A percentile compares a stretch with the other conserved stretches of the same genome.
These are phyloP conservation scores for Wallacemonas sp. DNA, from an alignment of 208 protist genomes.

Conservation along the genomic window DNA sequence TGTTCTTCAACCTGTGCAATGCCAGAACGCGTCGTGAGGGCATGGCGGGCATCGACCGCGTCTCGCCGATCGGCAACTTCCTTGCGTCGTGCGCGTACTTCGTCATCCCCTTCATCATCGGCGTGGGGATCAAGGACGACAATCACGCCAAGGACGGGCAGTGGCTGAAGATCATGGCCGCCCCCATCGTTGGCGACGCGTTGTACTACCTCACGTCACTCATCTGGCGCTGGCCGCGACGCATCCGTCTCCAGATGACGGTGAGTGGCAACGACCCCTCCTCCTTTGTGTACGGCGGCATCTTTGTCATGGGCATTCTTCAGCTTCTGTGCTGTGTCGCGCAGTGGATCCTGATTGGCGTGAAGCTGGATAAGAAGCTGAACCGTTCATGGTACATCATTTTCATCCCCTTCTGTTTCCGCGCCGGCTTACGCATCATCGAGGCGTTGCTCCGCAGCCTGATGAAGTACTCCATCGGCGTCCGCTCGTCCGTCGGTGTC, in stretches of 20 bases:
- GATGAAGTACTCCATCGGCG: constrained; percentile 68
- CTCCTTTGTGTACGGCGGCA: constrained; percentile 60
- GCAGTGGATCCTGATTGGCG: constrained; percentile 77
- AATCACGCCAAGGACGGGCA: constrained; percentile 21
- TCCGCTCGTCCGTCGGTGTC: constrained; percentile 51
- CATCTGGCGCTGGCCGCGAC: constrained; percentile 82
- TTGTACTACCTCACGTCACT: constrained; percentile 84
- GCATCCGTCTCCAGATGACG: constrained; percentile 70
- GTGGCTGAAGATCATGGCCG: constrained; percentile 52
- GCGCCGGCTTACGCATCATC: constrained; percentile 56
- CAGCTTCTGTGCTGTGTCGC: constrained; percentile 62
- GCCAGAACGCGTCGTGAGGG: constrained; percentile 51
- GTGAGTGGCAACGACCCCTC: constrained; percentile 54
- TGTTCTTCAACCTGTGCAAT: constrained; percentile 53
- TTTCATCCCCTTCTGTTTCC: constrained; percentile 71
- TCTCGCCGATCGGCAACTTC: constrained; percentile 79
- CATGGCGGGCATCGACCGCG: constrained; percentile 51
- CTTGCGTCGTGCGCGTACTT: constrained; percentile 60
- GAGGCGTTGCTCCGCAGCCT: constrained; percentile 76
- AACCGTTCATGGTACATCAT: constrained; percentile 71
- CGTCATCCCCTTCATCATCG: constrained; percentile 59
- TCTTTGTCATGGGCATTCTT: constrained; percentile 67
- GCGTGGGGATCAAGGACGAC: constrained; percentile 27
- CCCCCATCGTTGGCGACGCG: constrained; percentile 73
- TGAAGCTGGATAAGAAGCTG: constrained; percentile 56